Conservation (phyloP, 2,329 filamentous ascomycete species). For the Raffaelea deltoideospora region DNA sequence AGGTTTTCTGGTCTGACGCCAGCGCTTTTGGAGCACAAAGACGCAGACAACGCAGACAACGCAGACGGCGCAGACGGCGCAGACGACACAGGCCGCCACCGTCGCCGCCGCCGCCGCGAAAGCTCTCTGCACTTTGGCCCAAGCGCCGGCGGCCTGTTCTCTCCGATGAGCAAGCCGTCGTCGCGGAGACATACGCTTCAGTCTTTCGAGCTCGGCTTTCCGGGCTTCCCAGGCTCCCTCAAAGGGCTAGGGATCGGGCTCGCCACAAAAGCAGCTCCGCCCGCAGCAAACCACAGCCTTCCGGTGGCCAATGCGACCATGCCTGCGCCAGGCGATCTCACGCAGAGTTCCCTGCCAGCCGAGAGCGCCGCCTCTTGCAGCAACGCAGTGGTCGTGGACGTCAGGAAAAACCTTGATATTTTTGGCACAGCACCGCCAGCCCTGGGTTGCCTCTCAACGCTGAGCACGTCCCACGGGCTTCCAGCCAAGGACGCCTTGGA, state of each 20-base stretch:
- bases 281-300: too few relatives aligned
- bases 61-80: too few relatives aligned
- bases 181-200: not conserved
- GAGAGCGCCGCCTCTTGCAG: not conserved
- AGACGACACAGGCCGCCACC: not conserved
- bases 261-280: too few relatives aligned
- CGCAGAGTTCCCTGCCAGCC: not conserved
- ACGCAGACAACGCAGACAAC: too few relatives aligned
- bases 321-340: slow-evolving; percentile 15
- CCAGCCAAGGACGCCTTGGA: too few relatives aligned
- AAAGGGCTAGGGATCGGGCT: not conserved
- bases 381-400: slow-evolving; percentile 14
- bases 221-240: too few relatives aligned
- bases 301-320: not conserved
- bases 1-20: too few relatives aligned
- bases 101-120: not conserved
- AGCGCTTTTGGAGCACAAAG: too few relatives aligned
- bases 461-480: too few relatives aligned
- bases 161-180: too few relatives aligned
- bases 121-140: not conserved
- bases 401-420: slow-evolving; percentile 18
- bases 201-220: not conserved
- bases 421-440: slow-evolving; percentile 12
- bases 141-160: too few relatives aligned
- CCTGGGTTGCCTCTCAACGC: not conserved